These are phyloP conservation scores for Apiotrichum montevideense DNA, from an alignment of 1,284 basidiomycete genomes.

Conservation along the genomic window DNA sequence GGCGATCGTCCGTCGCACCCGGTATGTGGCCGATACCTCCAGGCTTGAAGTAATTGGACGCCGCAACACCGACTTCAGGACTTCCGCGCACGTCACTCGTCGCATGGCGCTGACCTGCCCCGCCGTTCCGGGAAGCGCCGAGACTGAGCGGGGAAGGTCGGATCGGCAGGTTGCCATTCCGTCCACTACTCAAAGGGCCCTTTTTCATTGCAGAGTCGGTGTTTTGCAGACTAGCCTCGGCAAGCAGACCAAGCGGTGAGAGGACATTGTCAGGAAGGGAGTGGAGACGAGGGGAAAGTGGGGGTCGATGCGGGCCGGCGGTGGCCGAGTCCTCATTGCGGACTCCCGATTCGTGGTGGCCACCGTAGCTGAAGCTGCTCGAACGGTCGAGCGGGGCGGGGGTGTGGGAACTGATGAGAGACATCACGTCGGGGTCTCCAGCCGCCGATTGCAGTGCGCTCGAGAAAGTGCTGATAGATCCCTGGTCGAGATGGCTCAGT, in stretches of 20 bases:
- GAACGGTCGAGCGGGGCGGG: slow-evolving; percentile 31
- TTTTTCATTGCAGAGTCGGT: slow-evolving; percentile 48
- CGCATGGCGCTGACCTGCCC: slow-evolving; percentile 20
- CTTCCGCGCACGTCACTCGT: slow-evolving; percentile 36
- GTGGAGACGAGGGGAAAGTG: slow-evolving; percentile 68
- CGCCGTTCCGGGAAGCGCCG: slow-evolving; percentile 18
- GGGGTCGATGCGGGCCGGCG: slow-evolving; percentile 30
- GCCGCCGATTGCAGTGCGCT: slow-evolving; percentile 33
- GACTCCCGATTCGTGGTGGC: slow-evolving; percentile 8
- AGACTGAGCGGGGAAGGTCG: slow-evolving; percentile 30
- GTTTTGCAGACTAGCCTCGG: slow-evolving; percentile 84
- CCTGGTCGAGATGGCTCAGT: slow-evolving; percentile 63
- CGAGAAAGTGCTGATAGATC: slow-evolving; percentile 51
- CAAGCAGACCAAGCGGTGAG: slow-evolving; percentile 82
- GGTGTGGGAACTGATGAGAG: slow-evolving; percentile 68
- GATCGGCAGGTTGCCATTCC: slow-evolving; percentile 22
- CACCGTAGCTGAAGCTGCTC: slow-evolving; percentile 20
- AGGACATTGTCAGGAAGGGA: slow-evolving; percentile 83
- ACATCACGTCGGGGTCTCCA: slow-evolving; percentile 61
- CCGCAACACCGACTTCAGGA: slow-evolving; percentile 57
- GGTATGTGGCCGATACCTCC: slow-evolving; percentile 50
- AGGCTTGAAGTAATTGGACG: slow-evolving; percentile 88
- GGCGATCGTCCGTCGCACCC: slow-evolving; percentile 13
- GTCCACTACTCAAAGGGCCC: slow-evolving; percentile 5
- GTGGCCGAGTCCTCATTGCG: slow-evolving; percentile 10